Base-by-base conservation (phyloP, 805 yeast species). In the Babjeviella inositovora region DNA sequence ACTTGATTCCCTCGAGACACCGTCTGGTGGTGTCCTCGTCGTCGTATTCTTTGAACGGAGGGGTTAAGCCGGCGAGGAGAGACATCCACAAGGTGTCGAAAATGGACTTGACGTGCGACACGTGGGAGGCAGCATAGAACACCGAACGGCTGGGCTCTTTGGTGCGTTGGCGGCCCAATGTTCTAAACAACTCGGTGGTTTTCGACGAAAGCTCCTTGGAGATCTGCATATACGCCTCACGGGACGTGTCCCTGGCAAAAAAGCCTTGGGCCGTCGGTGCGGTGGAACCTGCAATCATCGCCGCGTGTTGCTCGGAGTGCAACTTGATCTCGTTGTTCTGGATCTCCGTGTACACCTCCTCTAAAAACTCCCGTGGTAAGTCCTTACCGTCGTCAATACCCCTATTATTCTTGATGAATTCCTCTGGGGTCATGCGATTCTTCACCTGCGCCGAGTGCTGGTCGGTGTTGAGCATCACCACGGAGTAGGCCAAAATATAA, bases 51-150 rank as follows among this genome's bases (percentile, higher is more conserved):
- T 76, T 82, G 54, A 85, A 84, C 5, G 95, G 93, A 3, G 92
- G 87, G 0, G 96, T 84, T 23, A 90, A 57, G 1, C 93, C 96
- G 5, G 97, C 97, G 33, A 90, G 58, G 22, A 90, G 67, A 0
- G 96, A 82, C 95, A 92, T 85, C 99, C 99, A 90, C 20, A 79
- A 53, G 10, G 81, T 81, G 37, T 87, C 95, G 50, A 90, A 87
- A 41, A 92, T 80, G 1, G 96, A 85, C 41, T 67, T 75, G 9
- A 87, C 93, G 42, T 87, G 95, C 35, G 82, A 92, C 9, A 79
- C 67, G 38, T 79, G 87, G 2, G 84, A 67, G 0, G 96, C 96
- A 11, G 73, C 68, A 45, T 81, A 80, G 41, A 72, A 85, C 1
- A 67, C 59, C 11, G 47, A 50, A 15, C 54, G 52, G 12, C 56